phyloP scores from a whole-genome alignment of 441 rosid species.

The Pelargonium cotyledonis region DNA sequence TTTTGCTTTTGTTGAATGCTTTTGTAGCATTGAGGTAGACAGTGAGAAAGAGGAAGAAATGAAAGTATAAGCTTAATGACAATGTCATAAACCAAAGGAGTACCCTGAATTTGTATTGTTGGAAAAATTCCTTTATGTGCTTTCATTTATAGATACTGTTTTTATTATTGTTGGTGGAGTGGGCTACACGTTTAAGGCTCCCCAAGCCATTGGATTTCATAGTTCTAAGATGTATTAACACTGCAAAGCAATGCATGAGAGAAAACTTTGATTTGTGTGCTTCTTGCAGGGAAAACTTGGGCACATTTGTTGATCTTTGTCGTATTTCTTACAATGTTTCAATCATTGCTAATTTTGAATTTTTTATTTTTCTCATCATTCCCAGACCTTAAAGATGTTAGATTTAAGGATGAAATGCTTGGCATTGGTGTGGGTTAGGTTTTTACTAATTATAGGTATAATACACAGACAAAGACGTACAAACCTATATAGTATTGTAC shows the following conservation, averaged over 20 bases:
- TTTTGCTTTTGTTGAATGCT: not conserved
- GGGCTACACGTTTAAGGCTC: not conserved
- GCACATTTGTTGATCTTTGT: not conserved
- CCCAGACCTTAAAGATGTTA: not conserved
- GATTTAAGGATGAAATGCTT: not conserved
- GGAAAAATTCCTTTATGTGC: not conserved
- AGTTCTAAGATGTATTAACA: not conserved
- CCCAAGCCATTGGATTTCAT: not conserved
- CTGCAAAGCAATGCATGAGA: not conserved
- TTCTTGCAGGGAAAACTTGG: not conserved
- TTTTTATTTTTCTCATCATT: not conserved
- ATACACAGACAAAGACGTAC: not conserved
- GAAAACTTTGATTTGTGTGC: not conserved
- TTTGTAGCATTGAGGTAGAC: not conserved
- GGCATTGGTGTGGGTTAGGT: not conserved
- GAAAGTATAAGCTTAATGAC: not conserved
- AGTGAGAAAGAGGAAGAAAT: not conserved
- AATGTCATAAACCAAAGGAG: not conserved
- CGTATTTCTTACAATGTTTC: not conserved
- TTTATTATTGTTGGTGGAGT: not conserved
- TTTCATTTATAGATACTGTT: not conserved
- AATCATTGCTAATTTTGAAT: not conserved
- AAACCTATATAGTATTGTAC: not conserved
- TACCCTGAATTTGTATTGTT: not conserved
- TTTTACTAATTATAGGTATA: not conserved